Percentiles rank a stretch among this genome's conserved stretches.
Evolutionary conservation across 805 yeast genomes (phyloP).

Genomic region (Debaryomyces maramus): DNA sequence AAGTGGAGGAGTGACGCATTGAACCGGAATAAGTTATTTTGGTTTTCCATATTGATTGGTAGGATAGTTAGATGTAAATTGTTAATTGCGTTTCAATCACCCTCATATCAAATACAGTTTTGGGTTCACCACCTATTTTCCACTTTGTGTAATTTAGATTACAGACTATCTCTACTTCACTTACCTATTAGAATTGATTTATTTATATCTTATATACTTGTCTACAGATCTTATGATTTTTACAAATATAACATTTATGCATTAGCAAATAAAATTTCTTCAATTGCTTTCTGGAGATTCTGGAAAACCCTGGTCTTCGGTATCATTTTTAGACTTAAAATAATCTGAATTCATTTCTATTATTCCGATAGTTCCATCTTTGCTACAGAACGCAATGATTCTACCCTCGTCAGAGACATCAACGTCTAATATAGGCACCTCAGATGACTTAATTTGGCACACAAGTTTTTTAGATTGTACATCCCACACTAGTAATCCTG

Average conservation of each 20-base stretch:
- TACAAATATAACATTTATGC: too few relatives aligned
- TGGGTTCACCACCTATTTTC: too few relatives aligned
- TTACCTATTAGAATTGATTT: too few relatives aligned
- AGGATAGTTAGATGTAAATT: too few relatives aligned
- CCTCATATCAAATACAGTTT: too few relatives aligned
- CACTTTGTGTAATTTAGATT: too few relatives aligned
- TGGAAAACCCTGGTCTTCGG: neutral
- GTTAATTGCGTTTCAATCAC: too few relatives aligned
- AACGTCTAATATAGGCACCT: slow-evolving; percentile 42
- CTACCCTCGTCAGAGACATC: slow-evolving; percentile 39
- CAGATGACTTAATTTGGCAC: slow-evolving; percentile 18
- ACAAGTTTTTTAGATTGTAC: slow-evolving; percentile 57
- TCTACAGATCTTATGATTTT: too few relatives aligned
- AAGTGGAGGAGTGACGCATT: slow-evolving; percentile 52
- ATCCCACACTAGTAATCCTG: slow-evolving; percentile 63
- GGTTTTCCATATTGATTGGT: slow-evolving; percentile 35
- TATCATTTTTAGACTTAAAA: neutral
- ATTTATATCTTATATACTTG: too few relatives aligned
- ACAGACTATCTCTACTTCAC: too few relatives aligned
- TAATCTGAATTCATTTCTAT: slow-evolving; percentile 19
- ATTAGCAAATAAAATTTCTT: neutral
- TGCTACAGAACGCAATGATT: slow-evolving; percentile 29
- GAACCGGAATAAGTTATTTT: slow-evolving; percentile 62
- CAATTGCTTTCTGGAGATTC: neutral
- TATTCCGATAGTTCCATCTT: slow-evolving; percentile 22